Percentiles rank a stretch among this genome's conserved stretches.
Conservation (phyloP, 2,329 filamentous ascomycete genomes). For the Colletotrichum sp. region DNA sequence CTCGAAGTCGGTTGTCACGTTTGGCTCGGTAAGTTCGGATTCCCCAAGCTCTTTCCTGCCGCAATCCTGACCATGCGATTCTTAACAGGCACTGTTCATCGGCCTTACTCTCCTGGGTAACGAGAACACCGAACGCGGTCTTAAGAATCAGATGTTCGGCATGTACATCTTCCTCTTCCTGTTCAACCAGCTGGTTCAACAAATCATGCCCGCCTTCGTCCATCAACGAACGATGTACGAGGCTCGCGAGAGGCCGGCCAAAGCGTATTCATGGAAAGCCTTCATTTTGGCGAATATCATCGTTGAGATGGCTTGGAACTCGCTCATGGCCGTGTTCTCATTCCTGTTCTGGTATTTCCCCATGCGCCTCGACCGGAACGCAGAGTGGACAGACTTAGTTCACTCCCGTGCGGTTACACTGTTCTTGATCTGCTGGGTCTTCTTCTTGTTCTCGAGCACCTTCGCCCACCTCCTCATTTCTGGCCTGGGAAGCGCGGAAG, state of each 20-base stretch:
- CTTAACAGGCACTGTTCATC: conserved; percentile 59
- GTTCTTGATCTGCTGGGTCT: conserved; percentile 66
- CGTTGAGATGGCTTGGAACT: conserved; percentile 73
- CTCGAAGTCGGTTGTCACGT: conserved; percentile 67
- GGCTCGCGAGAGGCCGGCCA: conserved; percentile 68
- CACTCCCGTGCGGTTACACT: conserved; percentile 60
- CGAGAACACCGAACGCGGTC: conserved; percentile 60
- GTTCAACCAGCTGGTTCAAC: conserved; percentile 41
- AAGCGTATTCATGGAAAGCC: conserved; percentile 70
- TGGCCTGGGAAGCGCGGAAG: conserved; percentile 66
- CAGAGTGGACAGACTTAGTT: conserved; percentile 51
- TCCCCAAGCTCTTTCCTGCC: background rate
- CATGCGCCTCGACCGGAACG: conserved; percentile 65
- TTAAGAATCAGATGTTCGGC: conserved; percentile 69
- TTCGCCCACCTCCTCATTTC: conserved; percentile 71
- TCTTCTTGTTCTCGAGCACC: conserved; percentile 70
- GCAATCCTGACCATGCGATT: background rate
- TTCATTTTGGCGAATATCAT: conserved; percentile 70
- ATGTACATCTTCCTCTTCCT: conserved; percentile 70
- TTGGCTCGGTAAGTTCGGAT: conserved; percentile 33
- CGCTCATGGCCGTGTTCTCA: conserved; percentile 62
- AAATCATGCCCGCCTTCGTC: conserved; percentile 71
- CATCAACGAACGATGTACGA: conserved; percentile 69
- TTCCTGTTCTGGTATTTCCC: conserved; percentile 73
- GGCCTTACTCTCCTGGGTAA: conserved; percentile 67